Percentiles rank a stretch among this genome's conserved stretches.
Evolutionary conservation across 2,329 filamentous ascomycete genomes (phyloP).

Genomic region (Alternaria burnsii): DNA sequence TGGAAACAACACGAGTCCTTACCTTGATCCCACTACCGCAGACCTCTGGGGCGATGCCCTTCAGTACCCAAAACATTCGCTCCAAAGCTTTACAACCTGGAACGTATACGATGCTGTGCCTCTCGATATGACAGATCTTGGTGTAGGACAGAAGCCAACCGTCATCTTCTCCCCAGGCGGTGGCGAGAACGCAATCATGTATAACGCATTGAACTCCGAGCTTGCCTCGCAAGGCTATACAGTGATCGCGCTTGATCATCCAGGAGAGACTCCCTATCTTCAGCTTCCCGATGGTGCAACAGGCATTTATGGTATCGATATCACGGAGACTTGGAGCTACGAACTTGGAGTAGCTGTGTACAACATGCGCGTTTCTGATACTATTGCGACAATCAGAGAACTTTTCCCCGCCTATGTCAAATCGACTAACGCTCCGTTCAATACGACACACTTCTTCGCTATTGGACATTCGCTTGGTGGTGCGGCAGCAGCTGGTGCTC

Average conservation of each 20-base stretch:
- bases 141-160: slow-evolving; percentile 14
- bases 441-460: slow-evolving; percentile 9
- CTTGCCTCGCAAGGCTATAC: slow-evolving; percentile 23
- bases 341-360: slow-evolving; percentile 3
- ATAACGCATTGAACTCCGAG: slow-evolving; percentile 15
- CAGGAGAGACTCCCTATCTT: slow-evolving; percentile 24
- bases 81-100: slow-evolving; percentile 15
- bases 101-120: slow-evolving; percentile 15
- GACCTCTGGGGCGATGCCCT: slow-evolving; percentile 17
- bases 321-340: background rate
- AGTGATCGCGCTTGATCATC: slow-evolving; percentile 25
- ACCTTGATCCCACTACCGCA: slow-evolving; percentile 34
- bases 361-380: slow-evolving; percentile 8
- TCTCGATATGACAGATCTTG: background rate
- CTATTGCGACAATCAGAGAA: background rate
- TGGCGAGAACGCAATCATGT: slow-evolving; percentile 11
- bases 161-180: slow-evolving; percentile 25
- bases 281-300: slow-evolving; percentile 7
- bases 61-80: slow-evolving; percentile 4
- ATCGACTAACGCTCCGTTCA: slow-evolving; percentile 10
- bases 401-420: slow-evolving; percentile 13
- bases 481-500: slow-evolving; percentile 7
- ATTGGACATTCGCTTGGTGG: slow-evolving; percentile 27
- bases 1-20: slow-evolving; percentile 22
- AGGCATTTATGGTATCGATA: slow-evolving; percentile 16